phyloP scores from a whole-genome alignment of 345 rosid genomes.

The Citrus inodora region DNA sequence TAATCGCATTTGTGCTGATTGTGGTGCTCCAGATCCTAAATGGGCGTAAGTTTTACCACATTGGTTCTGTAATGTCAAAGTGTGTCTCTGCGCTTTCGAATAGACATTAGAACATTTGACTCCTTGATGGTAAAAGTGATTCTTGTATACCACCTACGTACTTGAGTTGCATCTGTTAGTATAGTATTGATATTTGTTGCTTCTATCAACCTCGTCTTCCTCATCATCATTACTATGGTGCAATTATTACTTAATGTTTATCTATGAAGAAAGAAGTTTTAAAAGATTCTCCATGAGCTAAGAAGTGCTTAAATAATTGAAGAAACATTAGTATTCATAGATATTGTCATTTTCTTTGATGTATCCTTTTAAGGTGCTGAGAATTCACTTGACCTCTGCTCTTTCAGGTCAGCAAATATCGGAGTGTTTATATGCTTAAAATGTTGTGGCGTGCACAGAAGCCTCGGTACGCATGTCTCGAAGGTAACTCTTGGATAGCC shows the following conservation, averaged over 20 bases:
- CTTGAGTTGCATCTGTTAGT: neutral
- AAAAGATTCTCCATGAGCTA: neutral
- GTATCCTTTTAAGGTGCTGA: neutral
- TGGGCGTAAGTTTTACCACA: slow-evolving; percentile 83
- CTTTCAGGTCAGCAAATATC: slow-evolving; percentile 89
- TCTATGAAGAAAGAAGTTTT: neutral
- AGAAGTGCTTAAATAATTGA: neutral
- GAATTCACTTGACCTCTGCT: slow-evolving; percentile 16
- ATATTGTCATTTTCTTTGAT: neutral
- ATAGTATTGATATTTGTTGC: neutral
- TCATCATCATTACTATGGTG: neutral
- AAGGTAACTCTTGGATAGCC: slow-evolving; percentile 56
- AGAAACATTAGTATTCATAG: neutral
- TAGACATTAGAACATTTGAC: neutral
- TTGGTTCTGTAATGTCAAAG: neutral
- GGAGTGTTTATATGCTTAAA: slow-evolving; percentile 97
- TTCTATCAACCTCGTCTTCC: neutral
- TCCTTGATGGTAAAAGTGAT: neutral
- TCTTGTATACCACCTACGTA: neutral
- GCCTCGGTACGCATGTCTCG: slow-evolving; percentile 92
- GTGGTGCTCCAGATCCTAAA: slow-evolving; percentile 94
- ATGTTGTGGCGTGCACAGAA: slow-evolving; percentile 96
- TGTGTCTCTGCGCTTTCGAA: neutral
- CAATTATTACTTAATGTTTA: neutral
- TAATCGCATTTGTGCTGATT: slow-evolving; percentile 92